Evolutionary conservation across 2,329 filamentous ascomycete species (phyloP).

Genomic region (Neofusicoccum cordaticola): DNA sequence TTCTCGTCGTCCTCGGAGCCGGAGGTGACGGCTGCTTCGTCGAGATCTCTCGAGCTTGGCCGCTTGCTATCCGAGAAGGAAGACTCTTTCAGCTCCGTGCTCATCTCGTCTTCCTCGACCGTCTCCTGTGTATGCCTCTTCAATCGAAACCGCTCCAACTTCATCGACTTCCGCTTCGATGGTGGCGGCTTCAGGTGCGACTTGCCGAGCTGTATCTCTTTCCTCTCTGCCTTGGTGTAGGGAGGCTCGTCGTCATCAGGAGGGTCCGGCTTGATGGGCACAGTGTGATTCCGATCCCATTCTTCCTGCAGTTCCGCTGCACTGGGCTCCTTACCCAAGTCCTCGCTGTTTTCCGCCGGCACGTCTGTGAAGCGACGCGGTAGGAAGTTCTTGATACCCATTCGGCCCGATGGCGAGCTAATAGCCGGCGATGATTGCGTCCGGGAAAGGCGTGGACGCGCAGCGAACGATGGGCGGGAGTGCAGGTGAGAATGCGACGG

Average conservation of each 20-base stretch:
- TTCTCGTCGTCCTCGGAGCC: not conserved
- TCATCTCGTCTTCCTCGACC: not conserved
- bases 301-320: not conserved
- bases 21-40: not conserved
- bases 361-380: not conserved
- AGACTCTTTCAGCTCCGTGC: not conserved
- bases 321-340: not conserved
- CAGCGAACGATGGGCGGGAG: not conserved
- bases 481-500: not conserved
- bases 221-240: not conserved
- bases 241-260: not conserved
- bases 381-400: not conserved
- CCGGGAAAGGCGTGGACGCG: not conserved
- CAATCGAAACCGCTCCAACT: too few species aligned
- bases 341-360: not conserved
- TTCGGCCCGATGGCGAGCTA: not conserved
- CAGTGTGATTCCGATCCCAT: not conserved
- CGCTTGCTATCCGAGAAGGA: not conserved
- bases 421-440: not conserved
- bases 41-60: not conserved
- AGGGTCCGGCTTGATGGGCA: conserved; percentile 1
- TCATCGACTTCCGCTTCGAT: not conserved
- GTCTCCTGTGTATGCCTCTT: too few species aligned
- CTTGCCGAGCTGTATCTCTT: not conserved
- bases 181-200: not conserved